phyloP scores from a whole-genome alignment of 371 early-diverging fungal genomes.

The Mucor irregularis region DNA sequence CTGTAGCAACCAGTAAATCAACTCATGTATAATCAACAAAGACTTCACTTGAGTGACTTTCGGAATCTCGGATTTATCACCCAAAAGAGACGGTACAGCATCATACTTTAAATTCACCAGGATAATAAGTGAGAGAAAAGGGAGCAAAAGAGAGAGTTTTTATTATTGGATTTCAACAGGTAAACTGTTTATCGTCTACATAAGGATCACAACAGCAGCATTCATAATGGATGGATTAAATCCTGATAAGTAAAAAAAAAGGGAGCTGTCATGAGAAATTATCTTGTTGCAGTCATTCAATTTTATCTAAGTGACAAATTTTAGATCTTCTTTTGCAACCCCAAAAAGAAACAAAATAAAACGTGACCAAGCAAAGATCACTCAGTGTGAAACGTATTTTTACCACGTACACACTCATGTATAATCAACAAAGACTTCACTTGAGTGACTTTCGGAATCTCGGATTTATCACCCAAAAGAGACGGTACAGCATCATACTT shows the following conservation, averaged over 20 bases:
- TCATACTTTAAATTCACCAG: too few species aligned
- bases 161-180: too few species aligned
- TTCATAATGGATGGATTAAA: too few species aligned
- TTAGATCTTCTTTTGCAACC: too few species aligned
- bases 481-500: conserved; percentile 8
- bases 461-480: conserved; percentile 8
- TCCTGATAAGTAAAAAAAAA: too few species aligned
- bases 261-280: too few species aligned
- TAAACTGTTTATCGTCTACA: too few species aligned
- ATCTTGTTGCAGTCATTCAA: too few species aligned
- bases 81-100: conserved; percentile 13
- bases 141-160: too few species aligned
- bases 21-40: conserved; percentile 1
- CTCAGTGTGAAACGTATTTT: background rate
- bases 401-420: conserved; percentile 5
- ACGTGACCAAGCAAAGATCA: conserved; percentile 3
- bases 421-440: background rate
- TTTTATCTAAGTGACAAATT: too few species aligned
- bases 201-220: too few species aligned
- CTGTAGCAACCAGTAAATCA: conserved; percentile 7
- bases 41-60: conserved; percentile 10
- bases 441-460: conserved; percentile 9
- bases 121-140: too few species aligned
- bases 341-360: conserved; percentile 1
- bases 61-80: conserved; percentile 1